Percentiles rank a stretch among this genome's conserved stretches.
These are phyloP conservation scores for Aphanomyces cochlioides DNA, from an alignment of 352 stramenopile genomes.

Conservation along the genomic window DNA sequence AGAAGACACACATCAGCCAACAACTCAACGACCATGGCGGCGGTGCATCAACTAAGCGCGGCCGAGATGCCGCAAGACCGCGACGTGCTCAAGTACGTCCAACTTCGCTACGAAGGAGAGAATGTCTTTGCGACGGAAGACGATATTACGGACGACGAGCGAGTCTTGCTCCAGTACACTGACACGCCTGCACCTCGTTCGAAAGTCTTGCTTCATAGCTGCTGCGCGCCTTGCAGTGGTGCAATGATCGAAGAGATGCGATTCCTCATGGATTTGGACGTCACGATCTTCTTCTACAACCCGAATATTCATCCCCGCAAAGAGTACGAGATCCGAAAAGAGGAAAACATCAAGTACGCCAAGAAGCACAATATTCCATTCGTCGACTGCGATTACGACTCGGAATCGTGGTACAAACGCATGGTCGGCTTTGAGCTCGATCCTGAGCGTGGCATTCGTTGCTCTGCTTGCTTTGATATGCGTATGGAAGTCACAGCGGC, in stretches of 20 bases:
- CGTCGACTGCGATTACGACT: conserved; percentile 52
- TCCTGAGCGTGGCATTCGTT: conserved; percentile 44
- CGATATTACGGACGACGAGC: conserved; percentile 20
- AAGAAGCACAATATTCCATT: conserved; percentile 41
- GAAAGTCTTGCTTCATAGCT: conserved; percentile 45
- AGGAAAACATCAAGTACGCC: conserved; percentile 43
- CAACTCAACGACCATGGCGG: not conserved
- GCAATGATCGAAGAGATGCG: conserved; percentile 60
- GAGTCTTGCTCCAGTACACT: conserved; percentile 22
- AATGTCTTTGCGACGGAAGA: conserved; percentile 22
- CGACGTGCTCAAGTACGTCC: conserved; percentile 27
- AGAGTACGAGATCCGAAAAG: conserved; percentile 53
- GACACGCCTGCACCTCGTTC: conserved; percentile 15
- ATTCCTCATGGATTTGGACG: conserved; percentile 34
- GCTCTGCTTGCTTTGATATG: conserved; percentile 51
- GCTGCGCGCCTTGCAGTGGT: conserved; percentile 48
- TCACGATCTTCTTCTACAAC: conserved; percentile 66
- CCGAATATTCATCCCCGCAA: conserved; percentile 50
- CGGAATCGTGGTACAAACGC: conserved; percentile 41
- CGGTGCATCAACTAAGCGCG: not conserved
- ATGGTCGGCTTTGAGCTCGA: conserved; percentile 49
- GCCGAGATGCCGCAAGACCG: conserved; percentile 24
- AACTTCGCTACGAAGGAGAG: conserved; percentile 20
- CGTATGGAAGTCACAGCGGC: conserved; percentile 47
- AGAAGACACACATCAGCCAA: not conserved